Base-by-base conservation (phyloP, 352 stramenopile species). In the Thalassiosira livingstoniorum region DNA sequence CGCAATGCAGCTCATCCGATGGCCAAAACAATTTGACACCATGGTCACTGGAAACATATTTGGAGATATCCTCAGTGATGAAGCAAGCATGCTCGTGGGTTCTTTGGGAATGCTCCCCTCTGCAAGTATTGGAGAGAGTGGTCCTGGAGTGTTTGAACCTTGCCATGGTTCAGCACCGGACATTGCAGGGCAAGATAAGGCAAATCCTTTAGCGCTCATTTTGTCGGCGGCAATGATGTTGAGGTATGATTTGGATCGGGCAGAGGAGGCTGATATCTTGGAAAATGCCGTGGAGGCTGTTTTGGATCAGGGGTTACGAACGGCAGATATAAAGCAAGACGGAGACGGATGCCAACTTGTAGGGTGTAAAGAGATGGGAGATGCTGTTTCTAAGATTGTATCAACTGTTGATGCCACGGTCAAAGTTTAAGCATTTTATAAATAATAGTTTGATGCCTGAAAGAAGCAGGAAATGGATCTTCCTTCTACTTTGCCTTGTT, bases 21-120 rank as follows among this genome's bases (percentile, higher is more conserved):
- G 96, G 86, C 98, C 98, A 37, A 98, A 97, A 75, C 97, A 99
- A 92, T 99, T 99, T 81, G 98, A 99, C 87, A 98, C 98, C 54
- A 98, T 99, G 86, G 97, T 98, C 37, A 99, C 96, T 37, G 97
- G 97, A 78, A 99, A 99, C 91, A 98, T 99, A 90, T 99, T 99
- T 89, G 98, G 98, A 60, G 98, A 99, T 89, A 99, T 99, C 82
- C 81, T 99, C 2, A 99, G 96, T 78, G 98, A 99, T 80, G 97
- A 98, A 42, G 97, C 97, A 35, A 98, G 95, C 27, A 98, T 99
- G 93, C 90, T 99, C 39, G 97, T 98, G 11, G 98, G 98, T 43
- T 98, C 96, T 72, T 93, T 99, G 23, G 98, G 98, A 5, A 98
- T 99, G 89, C 97, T 99, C 81, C 97, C 97, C n/a, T 98, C 96